Evolutionary conservation across 2,329 filamentous ascomycete genomes (phyloP).

Genomic region (Coniochaeta hoffmannii): DNA sequence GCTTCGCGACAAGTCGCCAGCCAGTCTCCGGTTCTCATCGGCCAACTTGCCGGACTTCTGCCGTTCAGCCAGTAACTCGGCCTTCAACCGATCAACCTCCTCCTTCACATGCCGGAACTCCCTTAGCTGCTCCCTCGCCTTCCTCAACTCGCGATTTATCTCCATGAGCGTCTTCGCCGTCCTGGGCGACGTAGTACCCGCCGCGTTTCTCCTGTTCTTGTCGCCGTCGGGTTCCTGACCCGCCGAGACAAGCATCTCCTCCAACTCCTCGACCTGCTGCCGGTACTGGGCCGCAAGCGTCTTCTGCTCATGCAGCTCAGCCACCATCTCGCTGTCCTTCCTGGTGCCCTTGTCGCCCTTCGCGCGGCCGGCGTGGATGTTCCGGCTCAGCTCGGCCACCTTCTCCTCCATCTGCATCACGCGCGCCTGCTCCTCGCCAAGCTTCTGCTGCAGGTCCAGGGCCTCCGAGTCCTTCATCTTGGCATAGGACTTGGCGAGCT

Average conservation of each 20-base stretch:
- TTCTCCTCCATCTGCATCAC: slow-evolving; percentile 56
- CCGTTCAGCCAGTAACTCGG: slow-evolving; percentile 40
- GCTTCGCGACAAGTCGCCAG: slow-evolving; percentile 20
- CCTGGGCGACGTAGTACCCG: slow-evolving; percentile 35
- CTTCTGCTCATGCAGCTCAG: slow-evolving; percentile 51
- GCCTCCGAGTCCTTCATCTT: slow-evolving; percentile 70
- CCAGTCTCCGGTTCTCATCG: slow-evolving; percentile 25
- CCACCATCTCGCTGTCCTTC: slow-evolving; percentile 39
- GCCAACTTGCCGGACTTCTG: slow-evolving; percentile 30
- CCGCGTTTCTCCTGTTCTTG: slow-evolving; percentile 24
- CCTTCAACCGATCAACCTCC: slow-evolving; percentile 45
- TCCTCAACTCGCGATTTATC: slow-evolving; percentile 45
- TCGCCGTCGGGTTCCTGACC: slow-evolving; percentile 22
- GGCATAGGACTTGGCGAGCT: slow-evolving; percentile 70
- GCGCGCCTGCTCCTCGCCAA: slow-evolving; percentile 61
- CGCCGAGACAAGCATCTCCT: slow-evolving; percentile 38
- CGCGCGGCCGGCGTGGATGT: slow-evolving; percentile 34
- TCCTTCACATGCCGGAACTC: slow-evolving; percentile 43
- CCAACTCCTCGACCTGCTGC: slow-evolving; percentile 51
- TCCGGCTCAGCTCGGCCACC: slow-evolving; percentile 51
- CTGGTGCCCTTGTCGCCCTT: slow-evolving; percentile 28
- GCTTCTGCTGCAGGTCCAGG: slow-evolving; percentile 54
- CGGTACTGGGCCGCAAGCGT: slow-evolving; percentile 50
- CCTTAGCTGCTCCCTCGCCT: slow-evolving; percentile 44
- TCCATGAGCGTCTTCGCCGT: slow-evolving; percentile 46